These are phyloP conservation scores for Colletotrichum lini DNA, from an alignment of 2,329 filamentous ascomycete species.

Conservation along the genomic window DNA sequence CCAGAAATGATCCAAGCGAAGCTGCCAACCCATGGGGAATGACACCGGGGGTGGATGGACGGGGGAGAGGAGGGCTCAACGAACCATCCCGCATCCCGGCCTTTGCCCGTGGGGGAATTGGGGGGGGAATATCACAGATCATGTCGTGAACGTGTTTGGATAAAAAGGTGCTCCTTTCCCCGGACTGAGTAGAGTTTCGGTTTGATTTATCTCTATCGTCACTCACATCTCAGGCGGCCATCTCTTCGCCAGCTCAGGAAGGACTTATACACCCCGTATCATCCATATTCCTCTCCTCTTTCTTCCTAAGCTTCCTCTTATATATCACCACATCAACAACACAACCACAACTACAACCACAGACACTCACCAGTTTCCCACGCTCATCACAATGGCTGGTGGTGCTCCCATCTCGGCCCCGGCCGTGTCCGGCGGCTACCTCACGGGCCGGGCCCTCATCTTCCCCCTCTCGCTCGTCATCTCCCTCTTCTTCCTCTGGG, in stretches of 20 bases:
- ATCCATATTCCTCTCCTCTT: not conserved
- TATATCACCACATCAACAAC: not conserved
- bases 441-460: conserved; percentile 57
- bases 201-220: conserved; percentile 14
- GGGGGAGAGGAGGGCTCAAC: conserved; percentile 13
- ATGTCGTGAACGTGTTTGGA: conserved; percentile 14
- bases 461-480: conserved; percentile 63
- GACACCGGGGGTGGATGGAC: conserved; percentile 28
- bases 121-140: not conserved
- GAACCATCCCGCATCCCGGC: conserved; percentile 6
- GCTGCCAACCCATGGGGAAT: not conserved
- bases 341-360: not conserved
- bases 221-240: conserved; percentile 19
- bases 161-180: conserved; percentile 22
- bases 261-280: not conserved
- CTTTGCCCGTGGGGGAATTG: conserved; percentile 15
- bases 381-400: conserved; percentile 54
- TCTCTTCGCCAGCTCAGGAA: not conserved
- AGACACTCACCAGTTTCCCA: not conserved
- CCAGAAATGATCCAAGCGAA: conserved; percentile 13
- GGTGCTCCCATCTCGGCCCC: conserved; percentile 55
- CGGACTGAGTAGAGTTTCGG: not conserved
- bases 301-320: no score
- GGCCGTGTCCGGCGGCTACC: conserved; percentile 55
- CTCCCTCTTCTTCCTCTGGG: conserved; percentile 48